Evolutionary conservation across 1,284 basidiomycete species (phyloP).

Genomic region (Singerocomus rubriflavus): DNA sequence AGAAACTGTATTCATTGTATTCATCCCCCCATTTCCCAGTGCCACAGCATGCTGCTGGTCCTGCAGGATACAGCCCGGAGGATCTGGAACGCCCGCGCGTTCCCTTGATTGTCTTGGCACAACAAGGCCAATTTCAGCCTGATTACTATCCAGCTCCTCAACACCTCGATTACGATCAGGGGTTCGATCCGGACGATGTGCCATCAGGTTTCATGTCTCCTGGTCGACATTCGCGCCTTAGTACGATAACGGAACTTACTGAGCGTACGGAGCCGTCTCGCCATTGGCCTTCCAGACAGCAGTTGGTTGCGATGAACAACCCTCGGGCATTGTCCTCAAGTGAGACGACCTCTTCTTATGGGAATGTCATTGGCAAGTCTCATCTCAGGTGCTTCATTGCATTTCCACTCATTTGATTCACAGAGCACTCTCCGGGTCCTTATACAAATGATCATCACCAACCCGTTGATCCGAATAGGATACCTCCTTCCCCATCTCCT

Average conservation of each 20-base stretch:
- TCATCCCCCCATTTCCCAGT: conserved; percentile 14
- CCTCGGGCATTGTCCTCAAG: conserved; percentile 39
- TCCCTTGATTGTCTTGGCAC: conserved; percentile 55
- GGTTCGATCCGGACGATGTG: conserved; percentile 16
- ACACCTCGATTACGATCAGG: conserved; percentile 19
- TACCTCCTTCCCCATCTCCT: conserved; percentile 60
- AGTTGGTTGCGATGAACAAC: conserved; percentile 37
- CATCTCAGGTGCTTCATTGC: not conserved
- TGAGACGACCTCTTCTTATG: conserved; percentile 58
- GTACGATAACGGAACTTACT: conserved; percentile 63
- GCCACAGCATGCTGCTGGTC: conserved; percentile 6
- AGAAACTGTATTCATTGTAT: conserved; percentile 16
- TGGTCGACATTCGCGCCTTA: conserved; percentile 39
- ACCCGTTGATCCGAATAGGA: conserved; percentile 54
- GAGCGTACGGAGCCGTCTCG: conserved; percentile 58
- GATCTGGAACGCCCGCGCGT: conserved; percentile 41
- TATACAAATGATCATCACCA: conserved; percentile 12
- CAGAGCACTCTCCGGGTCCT: conserved; percentile 18
- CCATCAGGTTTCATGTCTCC: conserved; percentile 22
- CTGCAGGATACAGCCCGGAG: conserved; percentile 16
- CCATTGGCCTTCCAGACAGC: conserved; percentile 41
- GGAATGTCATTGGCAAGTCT: conserved; percentile 53
- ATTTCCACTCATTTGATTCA: conserved; percentile 5
- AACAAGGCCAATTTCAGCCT: conserved; percentile 42
- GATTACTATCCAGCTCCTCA: conserved; percentile 30